Percentiles rank a stretch among this genome's conserved stretches.
These are phyloP conservation scores for Paramecium pentaurelia DNA, from an alignment of 73 alveolate genomes.

Conservation along the genomic window DNA sequence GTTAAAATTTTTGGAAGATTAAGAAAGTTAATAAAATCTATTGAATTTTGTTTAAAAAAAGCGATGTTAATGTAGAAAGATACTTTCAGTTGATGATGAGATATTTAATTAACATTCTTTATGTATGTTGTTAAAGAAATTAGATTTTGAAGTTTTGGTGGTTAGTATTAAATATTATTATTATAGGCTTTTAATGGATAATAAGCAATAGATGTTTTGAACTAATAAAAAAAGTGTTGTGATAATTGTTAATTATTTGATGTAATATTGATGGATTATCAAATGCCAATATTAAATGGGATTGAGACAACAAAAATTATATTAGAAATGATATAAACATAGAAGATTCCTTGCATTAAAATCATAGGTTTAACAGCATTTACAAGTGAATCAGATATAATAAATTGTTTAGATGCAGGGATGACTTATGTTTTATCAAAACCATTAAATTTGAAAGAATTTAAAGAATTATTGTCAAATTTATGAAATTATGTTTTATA, in stretches of 20 bases:
- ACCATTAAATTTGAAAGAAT: conserved; percentile 1
- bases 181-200: conserved; percentile 24
- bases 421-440: not conserved
- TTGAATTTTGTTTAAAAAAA: not conserved
- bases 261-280: conserved; percentile 27
- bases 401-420: conserved; percentile 19
- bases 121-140: not conserved
- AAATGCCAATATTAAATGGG: conserved; percentile 40
- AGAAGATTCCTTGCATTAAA: not conserved
- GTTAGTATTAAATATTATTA: not conserved
- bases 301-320: not conserved
- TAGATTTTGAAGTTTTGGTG: not conserved
- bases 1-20: not conserved
- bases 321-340: not conserved
- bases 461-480: not conserved
- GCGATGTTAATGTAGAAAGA: not conserved
- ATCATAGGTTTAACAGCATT: conserved; percentile 24
- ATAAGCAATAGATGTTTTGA: not conserved
- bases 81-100: conserved; percentile 32
- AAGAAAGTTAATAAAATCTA: not conserved
- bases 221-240: not conserved
- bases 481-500: not conserved
- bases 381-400: not conserved
- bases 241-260: not conserved
- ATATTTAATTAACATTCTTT: not conserved